Percentiles rank a stretch among this genome's conserved stretches.
Conservation (phyloP, 768 basidiomycete genomes). For the Trametes meyenii region DNA sequence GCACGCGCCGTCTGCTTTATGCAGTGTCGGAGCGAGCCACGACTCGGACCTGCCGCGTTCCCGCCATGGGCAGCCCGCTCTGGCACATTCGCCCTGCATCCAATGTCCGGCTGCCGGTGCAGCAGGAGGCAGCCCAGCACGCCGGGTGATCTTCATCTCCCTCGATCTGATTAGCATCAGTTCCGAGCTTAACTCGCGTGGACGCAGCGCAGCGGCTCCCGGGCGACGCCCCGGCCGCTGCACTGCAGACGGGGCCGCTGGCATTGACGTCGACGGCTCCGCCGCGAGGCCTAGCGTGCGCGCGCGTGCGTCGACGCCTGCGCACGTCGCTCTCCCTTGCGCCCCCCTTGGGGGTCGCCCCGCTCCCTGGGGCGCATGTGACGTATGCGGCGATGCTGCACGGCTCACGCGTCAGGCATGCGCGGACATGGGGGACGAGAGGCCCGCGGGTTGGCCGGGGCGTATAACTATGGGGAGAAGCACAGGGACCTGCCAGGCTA, state of each 20-base stretch:
- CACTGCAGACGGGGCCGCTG: neutral
- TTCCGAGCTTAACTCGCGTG: slow-evolving; percentile 32
- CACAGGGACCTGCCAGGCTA: neutral
- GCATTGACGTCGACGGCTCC: neutral
- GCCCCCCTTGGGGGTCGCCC: neutral
- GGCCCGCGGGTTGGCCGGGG: neutral
- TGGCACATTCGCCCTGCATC: slow-evolving; percentile 16
- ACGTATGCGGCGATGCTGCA: neutral
- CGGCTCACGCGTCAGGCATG: slow-evolving; percentile 7
- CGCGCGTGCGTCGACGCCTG: no score
- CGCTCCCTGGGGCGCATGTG: neutral
- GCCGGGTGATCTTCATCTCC: slow-evolving; percentile 21
- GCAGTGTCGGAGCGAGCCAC: slow-evolving; percentile 4
- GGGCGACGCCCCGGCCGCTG: neutral
- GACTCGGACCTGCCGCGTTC: slow-evolving; percentile 13
- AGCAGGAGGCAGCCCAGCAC: slow-evolving; percentile 12
- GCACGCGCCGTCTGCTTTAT: slow-evolving; percentile 4
- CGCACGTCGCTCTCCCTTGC: no score
- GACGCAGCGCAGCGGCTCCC: neutral
- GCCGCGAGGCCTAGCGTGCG: slow-evolving; percentile 1
- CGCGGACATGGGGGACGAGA: slow-evolving; percentile 14
- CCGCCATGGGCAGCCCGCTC: slow-evolving; percentile 1
- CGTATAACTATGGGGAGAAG: slow-evolving; percentile 11
- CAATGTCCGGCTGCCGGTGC: slow-evolving; percentile 12
- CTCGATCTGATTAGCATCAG: slow-evolving; percentile 30